Evolutionary conservation across 768 basidiomycete genomes (phyloP), one percentile per base, ranked within the genome.

Genomic region (Tephrocybe sp.): DNA sequence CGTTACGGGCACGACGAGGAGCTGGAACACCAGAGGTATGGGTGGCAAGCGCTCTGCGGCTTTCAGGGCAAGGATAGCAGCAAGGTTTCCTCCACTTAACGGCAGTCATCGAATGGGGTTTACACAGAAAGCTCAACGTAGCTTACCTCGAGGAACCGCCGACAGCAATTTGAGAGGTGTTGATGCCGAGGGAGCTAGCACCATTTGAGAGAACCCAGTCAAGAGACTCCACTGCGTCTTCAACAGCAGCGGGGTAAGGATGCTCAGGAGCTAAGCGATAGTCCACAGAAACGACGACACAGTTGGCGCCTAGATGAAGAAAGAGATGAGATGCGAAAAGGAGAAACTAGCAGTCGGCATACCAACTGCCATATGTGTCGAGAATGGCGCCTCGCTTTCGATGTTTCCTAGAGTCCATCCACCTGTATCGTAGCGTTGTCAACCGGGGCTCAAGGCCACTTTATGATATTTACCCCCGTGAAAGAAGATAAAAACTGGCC

Each of bases 391-490:
- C 52, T 84, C 83, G 20, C 78, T 77, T 19, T 62, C 61, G 56
- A 87, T 84, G 48, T 72, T 82, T 0, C 88, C 88, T 1, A 89
- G 70, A 0, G 86, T 87, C 88, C 88, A 89, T 31, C 88, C 88
- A 36, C 88, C 87, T 85, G 57, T 5, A 16, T 26, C 7, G 26
- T 7, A 7, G n/a, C n/a, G n/a, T n/a, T n/a, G 26, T 26, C 26
- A 26, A 7, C 26, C 26, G 7, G 7, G 26, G 26, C 26, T 26
- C 7, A 3, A 26, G 26, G 7, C 26, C 26, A 14, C 14, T 14
- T 7, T 33, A 54, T 31, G 5, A 12, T n/a, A 41, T 74, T 48
- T 53, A 79, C 87, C 87, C 46, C 88, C 88, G 55, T 89, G 88
- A 62, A 83, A 87, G 74, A 77, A 89, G 39, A 87, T 74, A 53